Evolutionary conservation across 1,139 yeast species (phyloP).

Genomic region (Waltiozyma sp.): DNA sequence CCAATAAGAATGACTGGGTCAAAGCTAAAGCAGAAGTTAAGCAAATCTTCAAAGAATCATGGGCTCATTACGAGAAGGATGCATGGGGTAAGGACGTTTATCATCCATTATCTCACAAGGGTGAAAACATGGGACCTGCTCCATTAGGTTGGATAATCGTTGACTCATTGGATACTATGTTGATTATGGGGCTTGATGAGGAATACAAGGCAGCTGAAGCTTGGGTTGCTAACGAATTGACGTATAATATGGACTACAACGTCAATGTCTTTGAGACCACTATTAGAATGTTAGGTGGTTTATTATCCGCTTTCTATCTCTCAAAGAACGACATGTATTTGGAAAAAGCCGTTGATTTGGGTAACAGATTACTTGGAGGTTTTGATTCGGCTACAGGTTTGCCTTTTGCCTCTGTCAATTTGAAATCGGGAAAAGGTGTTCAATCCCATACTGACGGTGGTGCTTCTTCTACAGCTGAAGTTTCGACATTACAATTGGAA

Average conservation of each 20-base stretch:
- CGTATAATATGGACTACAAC: constrained; percentile 55
- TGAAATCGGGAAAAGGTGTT: constrained; percentile 50
- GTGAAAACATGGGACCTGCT: constrained; percentile 68
- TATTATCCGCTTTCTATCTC: constrained; percentile 70
- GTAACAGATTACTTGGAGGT: constrained; percentile 49
- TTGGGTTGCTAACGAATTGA: constrained; percentile 60
- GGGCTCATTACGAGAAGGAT: constrained; percentile 65
- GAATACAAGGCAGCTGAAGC: constrained; percentile 54
- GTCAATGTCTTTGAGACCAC: constrained; percentile 91
- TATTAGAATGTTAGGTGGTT: constrained; percentile 87
- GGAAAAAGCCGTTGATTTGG: constrained; percentile 69
- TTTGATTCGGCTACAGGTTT: constrained; percentile 56
- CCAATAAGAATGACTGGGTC: constrained; percentile 7
- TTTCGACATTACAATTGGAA: constrained; percentile 78
- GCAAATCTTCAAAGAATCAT: constrained; percentile 59
- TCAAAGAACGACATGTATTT: constrained; percentile 61
- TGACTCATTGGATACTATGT: constrained; percentile 77
- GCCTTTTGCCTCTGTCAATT: constrained; percentile 73
- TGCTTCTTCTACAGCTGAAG: constrained; percentile 83
- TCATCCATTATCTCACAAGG: constrained; percentile 46
- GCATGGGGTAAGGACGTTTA: constrained; percentile 83
- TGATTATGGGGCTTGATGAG: constrained; percentile 65
- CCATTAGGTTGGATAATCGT: constrained; percentile 96
- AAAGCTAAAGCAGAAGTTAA: constrained; percentile 45
- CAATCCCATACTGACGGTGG: constrained; percentile 57